These are phyloP conservation scores for Eutrema yunnanense DNA, from an alignment of 345 rosid species.

Conservation along the genomic window DNA sequence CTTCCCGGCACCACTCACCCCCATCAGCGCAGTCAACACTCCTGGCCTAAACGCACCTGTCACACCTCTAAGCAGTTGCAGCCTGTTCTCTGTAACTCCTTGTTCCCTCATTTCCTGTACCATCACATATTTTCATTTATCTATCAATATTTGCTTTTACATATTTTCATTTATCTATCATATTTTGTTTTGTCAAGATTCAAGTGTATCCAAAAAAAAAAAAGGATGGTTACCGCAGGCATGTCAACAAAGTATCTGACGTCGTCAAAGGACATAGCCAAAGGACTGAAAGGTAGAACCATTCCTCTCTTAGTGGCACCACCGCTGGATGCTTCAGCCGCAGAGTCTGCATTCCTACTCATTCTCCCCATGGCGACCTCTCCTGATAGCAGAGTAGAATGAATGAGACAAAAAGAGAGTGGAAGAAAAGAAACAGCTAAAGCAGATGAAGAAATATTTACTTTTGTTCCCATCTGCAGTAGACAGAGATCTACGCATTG, in stretches of 20 bases:
- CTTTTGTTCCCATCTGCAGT: conserved; percentile 37
- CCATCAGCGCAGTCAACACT: conserved; percentile 84
- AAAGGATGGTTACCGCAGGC: conserved; percentile 46
- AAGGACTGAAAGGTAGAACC: conserved; percentile 74
- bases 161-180: not conserved
- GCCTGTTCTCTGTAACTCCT: conserved; percentile 62
- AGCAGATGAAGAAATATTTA: not conserved
- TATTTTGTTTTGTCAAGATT: not conserved
- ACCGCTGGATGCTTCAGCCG: conserved; percentile 30
- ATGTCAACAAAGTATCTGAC: conserved; percentile 68
- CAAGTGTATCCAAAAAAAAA: not conserved
- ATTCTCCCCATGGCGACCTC: conserved; percentile 43
- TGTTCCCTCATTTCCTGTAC: conserved; percentile 79
- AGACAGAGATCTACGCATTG: conserved; percentile 33
- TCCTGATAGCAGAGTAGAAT: conserved; percentile 21
- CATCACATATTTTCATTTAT: not conserved
- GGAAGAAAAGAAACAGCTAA: not conserved
- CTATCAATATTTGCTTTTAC: too few relatives aligned
- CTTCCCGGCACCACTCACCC: conserved; percentile 95
- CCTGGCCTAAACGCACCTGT: conserved; percentile 87
- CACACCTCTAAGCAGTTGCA: conserved; percentile 62
- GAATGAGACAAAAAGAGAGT: conserved; percentile 2
- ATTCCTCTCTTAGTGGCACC: conserved; percentile 49
- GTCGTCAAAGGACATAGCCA: conserved; percentile 65
- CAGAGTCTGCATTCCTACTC: conserved; percentile 12